Evolutionary conservation across 176 grass and related monocot species (phyloP), one percentile per base, ranked within the genome.

Genomic region (Rhynchospora pubera): DNA sequence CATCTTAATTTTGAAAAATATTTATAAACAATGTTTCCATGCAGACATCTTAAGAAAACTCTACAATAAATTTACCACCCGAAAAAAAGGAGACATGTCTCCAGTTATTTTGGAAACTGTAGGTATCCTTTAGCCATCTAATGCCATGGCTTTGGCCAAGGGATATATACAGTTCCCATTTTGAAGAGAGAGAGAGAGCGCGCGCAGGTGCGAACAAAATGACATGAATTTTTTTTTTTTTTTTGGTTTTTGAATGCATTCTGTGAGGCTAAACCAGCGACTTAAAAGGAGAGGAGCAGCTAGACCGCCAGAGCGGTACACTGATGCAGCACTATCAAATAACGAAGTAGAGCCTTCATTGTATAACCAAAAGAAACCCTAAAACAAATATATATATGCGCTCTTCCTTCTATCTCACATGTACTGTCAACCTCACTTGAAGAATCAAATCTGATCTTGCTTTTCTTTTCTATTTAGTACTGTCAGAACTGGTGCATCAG

Each of bases 401-500:
- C n/a, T 83, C 57, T 24, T 60, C 71, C 84, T 83, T 89, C 8
- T 74, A 86, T 62, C 60, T 87, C 65, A 2, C 34, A 87, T 83
- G 58, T 80, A 24, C 83, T 62, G 60, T 83, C 85, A 92, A 83
- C 86, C 84, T 88, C 80, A 46, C 78, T 26, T 22, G 30, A 85
- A 81, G 65, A 48, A 10, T 32, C 72, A 67, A 32, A 78, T 65
- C 85, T 82, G 56, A 62, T 22, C 47, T 62, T 58, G 5, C 30
- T 32, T 62, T 24, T 6, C 39, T 56, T 77, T 28, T 5, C 39
- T 84, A 9, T 14, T 74, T 3, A 10, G 28, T 76, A 76, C 46
- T 53, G 22, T 76, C 23, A 55, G 48, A 82, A 87, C 84, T 89
- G 88, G 84, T 91, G 83, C 78, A 83, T 87, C 21, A 89, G 21